These are phyloP conservation scores for Candida pseudoglaebosa DNA, from an alignment of 805 yeast genomes.

Conservation along the genomic window DNA sequence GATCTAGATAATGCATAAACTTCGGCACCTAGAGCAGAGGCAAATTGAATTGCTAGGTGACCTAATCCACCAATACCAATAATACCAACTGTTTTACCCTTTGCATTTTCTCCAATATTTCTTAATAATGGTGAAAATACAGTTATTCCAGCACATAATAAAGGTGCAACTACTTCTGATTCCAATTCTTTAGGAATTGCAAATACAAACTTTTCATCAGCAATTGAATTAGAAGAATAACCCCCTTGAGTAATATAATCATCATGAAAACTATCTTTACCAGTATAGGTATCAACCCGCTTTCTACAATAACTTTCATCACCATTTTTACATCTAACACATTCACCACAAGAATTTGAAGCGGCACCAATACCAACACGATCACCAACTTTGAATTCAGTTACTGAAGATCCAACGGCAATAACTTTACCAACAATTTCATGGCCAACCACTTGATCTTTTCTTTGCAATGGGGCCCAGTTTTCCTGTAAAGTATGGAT, in stretches of 20 bases:
- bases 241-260: slow-evolving; percentile 41
- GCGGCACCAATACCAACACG: slow-evolving; percentile 82
- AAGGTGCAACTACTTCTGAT: slow-evolving; percentile 46
- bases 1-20: slow-evolving; percentile 28
- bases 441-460: slow-evolving; percentile 52
- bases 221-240: slow-evolving; percentile 45
- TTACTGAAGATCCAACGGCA: slow-evolving; percentile 55
- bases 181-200: slow-evolving; percentile 44
- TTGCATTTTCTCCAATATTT: slow-evolving; percentile 27
- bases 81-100: slow-evolving; percentile 49
- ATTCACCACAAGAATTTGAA: slow-evolving; percentile 54
- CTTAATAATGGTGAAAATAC: slow-evolving; percentile 49
- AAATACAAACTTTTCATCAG: slow-evolving; percentile 42
- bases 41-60: slow-evolving; percentile 57
- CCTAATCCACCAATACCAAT: slow-evolving; percentile 69
- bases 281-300: slow-evolving; percentile 49
- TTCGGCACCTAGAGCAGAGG: slow-evolving; percentile 59
- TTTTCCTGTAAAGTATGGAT: slow-evolving; percentile 48
- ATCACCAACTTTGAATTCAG: slow-evolving; percentile 56
- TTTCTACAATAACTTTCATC: slow-evolving; percentile 49
- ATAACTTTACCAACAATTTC: slow-evolving; percentile 61
- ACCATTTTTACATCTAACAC: slow-evolving; percentile 46
- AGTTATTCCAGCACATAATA: slow-evolving; percentile 56
- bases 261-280: slow-evolving; percentile 29
- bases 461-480: slow-evolving; percentile 41